Evolutionary conservation across 2,329 filamentous ascomycete species (phyloP).

Genomic region (Alternaria gansuensis): DNA sequence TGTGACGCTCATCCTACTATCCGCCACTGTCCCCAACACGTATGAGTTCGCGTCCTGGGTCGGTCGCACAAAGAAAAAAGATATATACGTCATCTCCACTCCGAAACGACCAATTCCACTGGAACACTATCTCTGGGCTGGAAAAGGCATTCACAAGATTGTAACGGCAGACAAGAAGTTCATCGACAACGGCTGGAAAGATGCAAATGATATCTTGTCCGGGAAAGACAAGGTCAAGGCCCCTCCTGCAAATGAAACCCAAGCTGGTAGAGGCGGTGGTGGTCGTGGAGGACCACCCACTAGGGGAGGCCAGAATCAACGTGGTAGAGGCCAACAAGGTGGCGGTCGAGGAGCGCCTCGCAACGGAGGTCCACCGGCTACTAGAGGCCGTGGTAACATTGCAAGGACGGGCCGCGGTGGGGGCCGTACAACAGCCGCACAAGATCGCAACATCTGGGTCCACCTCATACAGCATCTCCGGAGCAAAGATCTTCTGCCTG

Average conservation of each 20-base stretch:
- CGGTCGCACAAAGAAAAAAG: constrained; percentile 95
- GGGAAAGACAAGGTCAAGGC: constrained; percentile 80
- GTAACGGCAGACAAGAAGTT: constrained; percentile 93
- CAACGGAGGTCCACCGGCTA: constrained; percentile 63
- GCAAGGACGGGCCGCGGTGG: constrained; percentile 85
- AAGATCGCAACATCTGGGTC: constrained; percentile 97
- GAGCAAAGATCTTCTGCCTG: constrained; percentile 85
- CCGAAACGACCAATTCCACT: constrained; percentile 93
- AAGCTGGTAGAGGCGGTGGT: constrained; percentile 62
- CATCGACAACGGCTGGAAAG: constrained; percentile 92
- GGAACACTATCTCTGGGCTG: constrained; percentile 96
- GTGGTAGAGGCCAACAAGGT: constrained; percentile 58
- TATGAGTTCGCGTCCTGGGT: constrained; percentile 99
- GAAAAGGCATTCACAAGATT: constrained; percentile 91
- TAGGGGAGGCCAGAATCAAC: constrained; percentile 62
- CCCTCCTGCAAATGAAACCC: constrained; percentile 60
- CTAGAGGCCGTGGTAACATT: constrained; percentile 80
- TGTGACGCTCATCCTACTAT: constrained; percentile 92
- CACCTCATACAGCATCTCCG: constrained; percentile 90
- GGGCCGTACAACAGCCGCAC: constrained; percentile 85
- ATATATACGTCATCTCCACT: constrained; percentile 98
- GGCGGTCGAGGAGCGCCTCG: constrained; percentile 60
- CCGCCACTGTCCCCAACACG: constrained; percentile 96
- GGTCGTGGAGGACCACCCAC: constrained; percentile 55
- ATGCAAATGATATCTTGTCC: constrained; percentile 82